Percentiles rank a stretch among this genome's conserved stretches.
Evolutionary conservation across 768 basidiomycete genomes (phyloP).

Genomic region (Hygrophorus pudorinus): DNA sequence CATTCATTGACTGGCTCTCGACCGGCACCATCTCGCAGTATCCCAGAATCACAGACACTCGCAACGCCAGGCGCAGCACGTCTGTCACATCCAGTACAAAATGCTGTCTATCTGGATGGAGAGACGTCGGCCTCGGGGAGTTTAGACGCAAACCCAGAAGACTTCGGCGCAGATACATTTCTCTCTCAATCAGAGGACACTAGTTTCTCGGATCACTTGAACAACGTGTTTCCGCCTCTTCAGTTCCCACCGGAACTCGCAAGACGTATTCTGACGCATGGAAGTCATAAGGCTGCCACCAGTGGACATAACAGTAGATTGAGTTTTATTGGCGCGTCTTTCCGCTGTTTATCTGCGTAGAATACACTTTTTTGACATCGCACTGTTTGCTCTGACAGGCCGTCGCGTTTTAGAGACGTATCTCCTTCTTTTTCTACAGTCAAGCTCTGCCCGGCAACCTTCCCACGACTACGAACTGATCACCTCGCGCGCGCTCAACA

Average conservation of each 20-base stretch:
- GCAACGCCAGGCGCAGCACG: too few species aligned
- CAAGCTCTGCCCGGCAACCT: slow-evolving; percentile 34
- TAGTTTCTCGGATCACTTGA: slow-evolving; percentile 43
- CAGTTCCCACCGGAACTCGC: slow-evolving; percentile 65
- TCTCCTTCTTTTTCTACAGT: slow-evolving; percentile 60
- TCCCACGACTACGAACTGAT: slow-evolving; percentile 52
- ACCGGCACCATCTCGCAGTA: too few species aligned
- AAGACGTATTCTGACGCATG: slow-evolving; percentile 66
- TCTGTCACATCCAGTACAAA: too few species aligned
- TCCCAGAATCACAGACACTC: too few species aligned
- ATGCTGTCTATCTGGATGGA: too few species aligned
- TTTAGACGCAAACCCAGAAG: background rate
- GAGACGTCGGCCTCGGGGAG: too few species aligned
- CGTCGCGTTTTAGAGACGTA: slow-evolving; percentile 72
- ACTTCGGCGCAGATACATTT: too few species aligned
- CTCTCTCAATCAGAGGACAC: slow-evolving; percentile 4
- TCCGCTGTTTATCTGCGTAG: background rate
- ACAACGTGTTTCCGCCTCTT: slow-evolving; percentile 53
- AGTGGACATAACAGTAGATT: slow-evolving; percentile 66
- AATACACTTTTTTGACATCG: background rate
- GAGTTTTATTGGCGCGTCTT: slow-evolving; percentile 56
- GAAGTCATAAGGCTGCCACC: slow-evolving; percentile 57
- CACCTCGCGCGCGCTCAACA: slow-evolving; percentile 47
- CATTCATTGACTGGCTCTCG: too few species aligned
- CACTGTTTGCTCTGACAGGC: slow-evolving; percentile 28